phyloP scores from a whole-genome alignment of 1,284 basidiomycete species.

The Volvariella volvacea region DNA sequence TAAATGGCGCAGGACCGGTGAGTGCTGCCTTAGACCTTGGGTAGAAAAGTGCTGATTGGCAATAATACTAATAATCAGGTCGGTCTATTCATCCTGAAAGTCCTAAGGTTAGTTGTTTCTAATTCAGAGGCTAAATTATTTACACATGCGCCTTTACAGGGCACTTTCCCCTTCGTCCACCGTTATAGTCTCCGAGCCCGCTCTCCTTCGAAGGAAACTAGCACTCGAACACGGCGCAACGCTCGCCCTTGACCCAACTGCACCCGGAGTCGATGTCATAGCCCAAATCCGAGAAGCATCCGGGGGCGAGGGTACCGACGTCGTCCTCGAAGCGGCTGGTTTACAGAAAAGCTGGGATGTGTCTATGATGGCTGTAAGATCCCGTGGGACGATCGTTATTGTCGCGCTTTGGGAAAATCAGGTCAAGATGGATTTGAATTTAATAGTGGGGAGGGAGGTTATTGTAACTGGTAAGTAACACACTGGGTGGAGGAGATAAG shows the following conservation, averaged over 20 bases:
- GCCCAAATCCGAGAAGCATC: constrained; percentile 14
- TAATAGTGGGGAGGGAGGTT: constrained; percentile 20
- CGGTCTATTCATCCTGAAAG: constrained; percentile 18
- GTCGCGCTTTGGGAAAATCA: constrained; percentile 23
- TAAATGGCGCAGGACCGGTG: constrained; percentile 25
- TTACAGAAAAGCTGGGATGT: constrained; percentile 19
- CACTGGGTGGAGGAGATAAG: too few relatives aligned
- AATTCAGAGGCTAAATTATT: not conserved
- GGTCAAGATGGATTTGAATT: constrained; percentile 18
- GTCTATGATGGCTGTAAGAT: constrained; percentile 18
- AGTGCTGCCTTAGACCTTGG: constrained; percentile 3
- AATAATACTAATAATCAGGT: constrained; percentile 16
- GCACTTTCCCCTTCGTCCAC: constrained; percentile 17
- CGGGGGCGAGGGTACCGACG: constrained; percentile 18
- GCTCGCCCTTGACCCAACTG: constrained; percentile 15
- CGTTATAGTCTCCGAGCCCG: constrained; percentile 22
- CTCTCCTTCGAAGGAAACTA: constrained; percentile 18
- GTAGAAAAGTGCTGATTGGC: not conserved
- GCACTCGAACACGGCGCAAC: constrained; percentile 22
- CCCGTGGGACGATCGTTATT: constrained; percentile 21
- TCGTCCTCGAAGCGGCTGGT: constrained; percentile 26
- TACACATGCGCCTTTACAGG: constrained; percentile 9
- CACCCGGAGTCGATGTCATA: constrained; percentile 9
- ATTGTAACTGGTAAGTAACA: constrained; percentile 20
- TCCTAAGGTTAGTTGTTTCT: constrained; percentile 13